These are phyloP conservation scores for Russula griseocarnosa DNA, from an alignment of 768 basidiomycete species.

Conservation along the genomic window DNA sequence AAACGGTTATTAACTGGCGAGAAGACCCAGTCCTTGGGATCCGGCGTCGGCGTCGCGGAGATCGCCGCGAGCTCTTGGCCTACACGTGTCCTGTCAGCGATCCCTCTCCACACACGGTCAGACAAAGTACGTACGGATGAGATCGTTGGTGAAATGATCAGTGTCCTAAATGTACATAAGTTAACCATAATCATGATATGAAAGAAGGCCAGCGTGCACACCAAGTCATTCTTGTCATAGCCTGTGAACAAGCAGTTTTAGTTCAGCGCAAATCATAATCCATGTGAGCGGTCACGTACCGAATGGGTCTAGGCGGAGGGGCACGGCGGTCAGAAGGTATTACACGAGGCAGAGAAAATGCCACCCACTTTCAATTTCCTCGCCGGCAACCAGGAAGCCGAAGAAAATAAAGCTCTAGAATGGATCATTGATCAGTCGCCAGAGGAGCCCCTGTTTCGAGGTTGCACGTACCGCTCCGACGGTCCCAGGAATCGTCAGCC, in stretches of 20 bases:
- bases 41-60: conserved; percentile 56
- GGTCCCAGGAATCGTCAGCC: conserved; percentile 64
- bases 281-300: conserved; percentile 32
- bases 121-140: conserved; percentile 48
- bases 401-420: conserved; percentile 63
- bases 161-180: conserved; percentile 44
- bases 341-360: conserved; percentile 7
- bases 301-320: conserved; percentile 42
- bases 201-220: conserved; percentile 33
- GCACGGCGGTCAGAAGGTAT: conserved; percentile 16
- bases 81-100: conserved; percentile 28
- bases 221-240: conserved; percentile 72
- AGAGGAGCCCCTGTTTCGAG: neutral
- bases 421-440: neutral
- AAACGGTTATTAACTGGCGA: conserved; percentile 54
- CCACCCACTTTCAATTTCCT: conserved; percentile 67
- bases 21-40: conserved; percentile 59
- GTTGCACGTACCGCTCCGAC: conserved; percentile 43
- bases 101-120: neutral
- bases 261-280: conserved; percentile 14
- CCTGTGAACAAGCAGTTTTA: conserved; percentile 32
- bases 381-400: conserved; percentile 68
- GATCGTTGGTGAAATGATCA: conserved; percentile 67
- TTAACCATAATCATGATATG: conserved; percentile 14
- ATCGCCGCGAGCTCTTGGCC: conserved; percentile 61